Conservation (phyloP, 805 yeast species). For the Vanderwaltozyma verrucispora region DNA sequence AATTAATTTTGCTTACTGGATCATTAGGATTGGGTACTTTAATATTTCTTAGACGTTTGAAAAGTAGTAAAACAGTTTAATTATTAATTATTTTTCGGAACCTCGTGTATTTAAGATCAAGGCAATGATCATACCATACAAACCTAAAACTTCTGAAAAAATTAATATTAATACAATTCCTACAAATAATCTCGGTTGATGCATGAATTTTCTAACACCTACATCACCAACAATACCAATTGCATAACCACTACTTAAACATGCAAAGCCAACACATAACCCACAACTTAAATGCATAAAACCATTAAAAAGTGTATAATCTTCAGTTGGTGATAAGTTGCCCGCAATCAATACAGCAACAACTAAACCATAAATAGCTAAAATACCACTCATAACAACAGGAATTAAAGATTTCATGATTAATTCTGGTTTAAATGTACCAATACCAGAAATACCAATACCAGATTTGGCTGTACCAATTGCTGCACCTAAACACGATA, state of each 20-base stretch:
- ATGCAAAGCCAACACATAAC: slow-evolving; percentile 89
- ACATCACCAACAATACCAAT: slow-evolving; percentile 92
- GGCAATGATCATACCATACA: slow-evolving; percentile 92
- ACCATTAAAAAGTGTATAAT: slow-evolving; percentile 87
- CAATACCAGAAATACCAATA: slow-evolving; percentile 95
- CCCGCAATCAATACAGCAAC: slow-evolving; percentile 95
- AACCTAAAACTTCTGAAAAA: slow-evolving; percentile 84
- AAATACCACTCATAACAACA: slow-evolving; percentile 95
- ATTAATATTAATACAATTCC: slow-evolving; percentile 83
- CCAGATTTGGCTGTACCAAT: slow-evolving; percentile 98
- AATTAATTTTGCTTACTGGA: too few relatives aligned
- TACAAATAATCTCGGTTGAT: slow-evolving; percentile 79
- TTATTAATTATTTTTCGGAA: slow-evolving; percentile 38
- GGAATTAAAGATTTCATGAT: slow-evolving; percentile 95
- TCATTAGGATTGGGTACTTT: too few relatives aligned
- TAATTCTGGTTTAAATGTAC: slow-evolving; percentile 93
- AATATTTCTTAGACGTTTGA: too few relatives aligned
- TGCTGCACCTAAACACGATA: slow-evolving; percentile 97
- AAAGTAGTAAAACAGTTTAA: too few relatives aligned
- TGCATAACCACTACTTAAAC: slow-evolving; percentile 94
- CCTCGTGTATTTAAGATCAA: slow-evolving; percentile 87
- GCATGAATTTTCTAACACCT: slow-evolving; percentile 82
- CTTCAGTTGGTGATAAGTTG: slow-evolving; percentile 64
- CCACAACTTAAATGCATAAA: slow-evolving; percentile 98
- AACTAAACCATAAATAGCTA: slow-evolving; percentile 93